These are phyloP conservation scores for Aureobasidium lini DNA, from an alignment of 2,329 filamentous ascomycete species.

Conservation along the genomic window DNA sequence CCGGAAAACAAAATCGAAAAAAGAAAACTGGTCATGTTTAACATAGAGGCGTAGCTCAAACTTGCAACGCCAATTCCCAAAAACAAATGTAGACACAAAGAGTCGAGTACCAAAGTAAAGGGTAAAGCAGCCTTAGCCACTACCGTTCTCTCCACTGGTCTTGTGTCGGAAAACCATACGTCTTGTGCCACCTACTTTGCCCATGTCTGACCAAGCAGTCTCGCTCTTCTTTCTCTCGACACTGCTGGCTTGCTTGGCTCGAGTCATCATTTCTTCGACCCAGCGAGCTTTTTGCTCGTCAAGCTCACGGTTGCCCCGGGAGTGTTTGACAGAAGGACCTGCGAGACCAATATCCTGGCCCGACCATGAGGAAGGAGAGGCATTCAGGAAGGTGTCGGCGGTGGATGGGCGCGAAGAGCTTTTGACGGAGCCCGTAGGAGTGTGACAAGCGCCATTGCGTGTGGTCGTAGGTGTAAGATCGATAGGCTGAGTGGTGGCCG, in stretches of 20 bases:
- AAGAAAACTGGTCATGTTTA: no score
- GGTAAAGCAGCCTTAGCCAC: not conserved
- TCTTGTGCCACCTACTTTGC: conserved; percentile 65
- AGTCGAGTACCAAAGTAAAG: no score
- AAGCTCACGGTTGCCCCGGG: conserved; percentile 27
- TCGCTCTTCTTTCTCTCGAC: conserved; percentile 31
- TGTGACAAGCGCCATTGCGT: not conserved
- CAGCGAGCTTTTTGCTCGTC: conserved; percentile 66
- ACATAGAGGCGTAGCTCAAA: no score
- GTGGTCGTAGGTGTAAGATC: not conserved
- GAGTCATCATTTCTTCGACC: conserved; percentile 77
- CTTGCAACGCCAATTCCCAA: no score
- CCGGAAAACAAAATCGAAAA: no score
- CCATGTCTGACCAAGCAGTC: conserved; percentile 58
- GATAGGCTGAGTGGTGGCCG: not conserved
- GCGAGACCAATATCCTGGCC: conserved; percentile 55
- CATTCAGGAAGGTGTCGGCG: conserved; percentile 18
- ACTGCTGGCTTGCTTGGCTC: conserved; percentile 65
- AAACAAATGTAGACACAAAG: no score
- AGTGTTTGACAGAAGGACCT: conserved; percentile 53
- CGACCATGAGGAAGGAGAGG: conserved; percentile 25
- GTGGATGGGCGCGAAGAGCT: conserved; percentile 16
- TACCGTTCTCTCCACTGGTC: not conserved
- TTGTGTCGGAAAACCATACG: conserved; percentile 44
- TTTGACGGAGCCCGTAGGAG: conserved; percentile 1